Evolutionary conservation across 352 stramenopile species (phyloP), one percentile per base, ranked within the genome.

Genomic region (Chrysophaeum taylorii): DNA sequence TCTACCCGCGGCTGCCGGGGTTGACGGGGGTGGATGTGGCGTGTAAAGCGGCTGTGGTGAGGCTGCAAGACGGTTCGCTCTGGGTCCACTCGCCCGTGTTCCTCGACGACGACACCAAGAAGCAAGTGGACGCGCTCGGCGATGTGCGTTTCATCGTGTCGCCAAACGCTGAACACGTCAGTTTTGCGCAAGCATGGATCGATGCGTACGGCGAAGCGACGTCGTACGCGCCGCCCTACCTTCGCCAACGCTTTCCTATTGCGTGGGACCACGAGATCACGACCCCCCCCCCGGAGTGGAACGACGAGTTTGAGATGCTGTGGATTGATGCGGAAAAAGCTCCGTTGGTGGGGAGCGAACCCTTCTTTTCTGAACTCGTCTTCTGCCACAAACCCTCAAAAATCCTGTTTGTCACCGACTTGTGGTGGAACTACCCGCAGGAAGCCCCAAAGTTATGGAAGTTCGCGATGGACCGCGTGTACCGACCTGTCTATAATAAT

Each of bases 291-390:
- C 45, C 45, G 12, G 45, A 54, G 45, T 54, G 45, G 45, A 4
- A 7, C 45, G 45, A 23, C 45, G 45, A 54, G 45, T 54, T 54
- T 25, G 45, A 54, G 45, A 50, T 61, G 16, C 12, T 16, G 27
- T 63, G 52, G 52, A 4, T 63, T 31, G 52, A 63, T 5, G 52
- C 12, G 52, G 52, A 63, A 25, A 25, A 31, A 2, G 5, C 52
- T 25, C 52, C 52, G 27, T 63, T 63, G 15, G 5, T 63, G 4
- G 52, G 52, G 9, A 31, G 74, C 29, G 77, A 76, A 33, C 70
- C 80, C 35, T 88, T 88, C 57, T 88, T 88, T 71, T 86, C 85
- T 73, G 83, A 88, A 76, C 77, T 85, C 2, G 72, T 86, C 16
- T 87, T 82, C 70, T 85, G 80, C 75, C 80, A 87, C 70, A 50